phyloP scores from a whole-genome alignment of 2,329 filamentous ascomycete species.

The Aulographum hederae region DNA sequence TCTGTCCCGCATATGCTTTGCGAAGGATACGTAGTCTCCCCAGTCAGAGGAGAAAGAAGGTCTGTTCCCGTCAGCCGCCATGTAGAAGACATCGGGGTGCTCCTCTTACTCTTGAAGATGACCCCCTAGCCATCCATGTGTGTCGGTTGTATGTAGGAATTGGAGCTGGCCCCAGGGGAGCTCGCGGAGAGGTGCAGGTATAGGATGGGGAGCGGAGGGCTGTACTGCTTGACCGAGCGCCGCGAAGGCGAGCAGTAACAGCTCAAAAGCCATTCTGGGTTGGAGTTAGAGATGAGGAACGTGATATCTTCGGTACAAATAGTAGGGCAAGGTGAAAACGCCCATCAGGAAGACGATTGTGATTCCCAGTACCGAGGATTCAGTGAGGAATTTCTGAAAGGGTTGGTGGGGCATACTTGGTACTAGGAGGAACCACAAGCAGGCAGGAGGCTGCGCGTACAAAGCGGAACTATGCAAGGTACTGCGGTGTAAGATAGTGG shows the following conservation, averaged over 20 bases:
- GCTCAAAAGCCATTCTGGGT: background rate
- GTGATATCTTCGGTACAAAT: no score
- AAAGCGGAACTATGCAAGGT: no score
- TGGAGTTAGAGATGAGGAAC: no score
- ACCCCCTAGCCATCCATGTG: conserved; percentile 87
- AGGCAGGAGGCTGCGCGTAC: no score
- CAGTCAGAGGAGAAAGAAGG: conserved; percentile 89
- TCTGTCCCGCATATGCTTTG: conserved; percentile 58
- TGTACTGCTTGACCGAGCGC: conserved; percentile 37
- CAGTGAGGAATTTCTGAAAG: no score
- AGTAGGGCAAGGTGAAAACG: no score
- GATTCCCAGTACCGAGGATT: no score
- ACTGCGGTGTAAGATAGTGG: no score
- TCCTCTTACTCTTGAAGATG: conserved; percentile 65
- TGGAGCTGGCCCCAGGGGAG: conserved; percentile 89
- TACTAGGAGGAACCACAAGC: no score
- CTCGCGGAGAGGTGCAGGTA: conserved; percentile 64
- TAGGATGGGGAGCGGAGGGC: conserved; percentile 60
- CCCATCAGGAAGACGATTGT: no score
- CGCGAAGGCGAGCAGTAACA: conserved; percentile 3
- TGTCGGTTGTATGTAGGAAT: conserved; percentile 83
- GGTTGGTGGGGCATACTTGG: no score
- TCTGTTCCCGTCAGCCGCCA: conserved; percentile 14
- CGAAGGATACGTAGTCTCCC: conserved; percentile 94
- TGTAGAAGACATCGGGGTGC: conserved; percentile 1